phyloP scores from a whole-genome alignment of 108 stramenopile species.

The Nitzschia sp. region DNA sequence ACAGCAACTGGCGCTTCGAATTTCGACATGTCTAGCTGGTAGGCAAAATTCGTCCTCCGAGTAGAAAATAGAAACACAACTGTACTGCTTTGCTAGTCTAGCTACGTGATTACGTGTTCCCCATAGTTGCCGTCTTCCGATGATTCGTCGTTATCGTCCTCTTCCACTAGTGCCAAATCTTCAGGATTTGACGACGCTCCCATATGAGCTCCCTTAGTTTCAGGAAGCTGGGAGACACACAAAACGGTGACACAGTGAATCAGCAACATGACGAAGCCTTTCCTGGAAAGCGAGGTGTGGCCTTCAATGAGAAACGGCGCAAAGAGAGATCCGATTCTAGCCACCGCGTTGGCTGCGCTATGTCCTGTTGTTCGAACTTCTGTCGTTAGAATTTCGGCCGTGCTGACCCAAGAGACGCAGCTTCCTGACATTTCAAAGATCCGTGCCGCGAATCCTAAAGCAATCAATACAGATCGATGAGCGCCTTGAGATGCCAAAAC shows the following conservation, averaged over 20 bases:
- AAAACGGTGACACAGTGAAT: slow-evolving; percentile 42
- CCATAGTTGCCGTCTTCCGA: too few species aligned
- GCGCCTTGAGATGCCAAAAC: slow-evolving; percentile 19
- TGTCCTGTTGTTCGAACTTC: slow-evolving; percentile 76
- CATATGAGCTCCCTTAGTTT: slow-evolving; percentile 58
- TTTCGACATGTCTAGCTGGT: too few species aligned
- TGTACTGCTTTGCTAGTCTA: too few species aligned
- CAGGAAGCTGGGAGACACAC: slow-evolving; percentile 50
- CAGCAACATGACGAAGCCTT: slow-evolving; percentile 52
- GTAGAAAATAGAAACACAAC: too few species aligned
- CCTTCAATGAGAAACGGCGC: slow-evolving; percentile 64
- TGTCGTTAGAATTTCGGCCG: slow-evolving; percentile 77
- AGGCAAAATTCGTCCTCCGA: too few species aligned
- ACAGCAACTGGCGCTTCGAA: too few species aligned
- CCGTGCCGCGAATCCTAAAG: slow-evolving; percentile 62
- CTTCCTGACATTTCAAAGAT: slow-evolving; percentile 74
- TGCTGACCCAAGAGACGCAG: slow-evolving; percentile 70
- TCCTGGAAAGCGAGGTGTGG: slow-evolving; percentile 29
- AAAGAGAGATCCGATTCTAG: slow-evolving; percentile 60
- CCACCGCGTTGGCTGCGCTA: slow-evolving; percentile 76
- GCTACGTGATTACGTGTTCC: too few species aligned
- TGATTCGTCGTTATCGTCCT: slow-evolving; percentile 13
- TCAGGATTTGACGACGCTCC: slow-evolving; percentile 17
- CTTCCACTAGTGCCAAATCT: slow-evolving; percentile 5
- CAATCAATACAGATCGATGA: slow-evolving; percentile 34